Base-by-base conservation (phyloP, 805 yeast species). In the Pichia occidentalis region DNA sequence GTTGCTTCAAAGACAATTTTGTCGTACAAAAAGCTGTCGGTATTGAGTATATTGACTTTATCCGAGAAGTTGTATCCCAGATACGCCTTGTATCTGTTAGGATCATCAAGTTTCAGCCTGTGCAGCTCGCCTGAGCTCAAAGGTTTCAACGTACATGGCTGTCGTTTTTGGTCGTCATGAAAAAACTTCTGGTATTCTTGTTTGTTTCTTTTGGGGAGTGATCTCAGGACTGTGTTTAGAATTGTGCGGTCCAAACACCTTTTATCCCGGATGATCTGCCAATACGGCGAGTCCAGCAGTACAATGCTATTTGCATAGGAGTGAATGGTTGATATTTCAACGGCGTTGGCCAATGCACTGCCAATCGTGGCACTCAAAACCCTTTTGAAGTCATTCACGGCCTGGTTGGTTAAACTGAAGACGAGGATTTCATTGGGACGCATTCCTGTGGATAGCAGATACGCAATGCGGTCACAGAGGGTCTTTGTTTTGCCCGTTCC, bases 401-500 rank as follows among this genome's bases (percentile, higher is more conserved):
- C 75, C 38, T 80, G 64, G 47, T 80, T 82, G 0, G 90, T 80
- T 68, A 82, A 65, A 11, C 85, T 75, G 4, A 82, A 60, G 2
- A 80, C 75, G 24, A 81, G 51, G 4, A 83, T 70, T 36, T 78
- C 75, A 3, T 63, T 54, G 0, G 87, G 85, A 2, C 56, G 56
- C 4, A 47, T 43, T 3, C 50, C 53, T 10, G 60, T 41, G 1
- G 53, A 43, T 4, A 80, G 49, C 44, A 77, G 45, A 41, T 69
- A 62, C 2, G 71, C 71, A 0, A 81, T 64, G 42, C 83, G 64
- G 22, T 68, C 62, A 4, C 75, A 68, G 22, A 81, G 47, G 0
- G 86, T 79, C 24, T 63, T 60, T 0, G 87, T 79, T 50, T 81
- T 81, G 2, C 90, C 88, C 7, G 83, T 71, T 4, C 88, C 87